phyloP scores from a whole-genome alignment of 768 basidiomycete species.

The Lyophyllum shimeji region DNA sequence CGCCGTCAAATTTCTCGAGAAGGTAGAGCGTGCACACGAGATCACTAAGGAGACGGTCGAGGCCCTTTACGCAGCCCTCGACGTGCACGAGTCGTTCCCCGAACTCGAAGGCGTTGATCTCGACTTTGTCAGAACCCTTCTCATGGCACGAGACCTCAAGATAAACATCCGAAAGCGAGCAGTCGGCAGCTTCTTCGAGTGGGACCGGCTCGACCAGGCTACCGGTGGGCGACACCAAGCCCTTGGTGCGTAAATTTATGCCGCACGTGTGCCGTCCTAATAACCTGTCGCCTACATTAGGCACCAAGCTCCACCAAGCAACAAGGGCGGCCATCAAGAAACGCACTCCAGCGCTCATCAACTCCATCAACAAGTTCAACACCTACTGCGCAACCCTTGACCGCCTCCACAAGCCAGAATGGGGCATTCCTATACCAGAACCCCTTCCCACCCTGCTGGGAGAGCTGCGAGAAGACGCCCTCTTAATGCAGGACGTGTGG shows the following conservation, averaged over 20 bases:
- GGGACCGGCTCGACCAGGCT: conserved; percentile 33
- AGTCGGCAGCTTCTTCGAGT: conserved; percentile 35
- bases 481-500: conserved; percentile 38
- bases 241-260: conserved; percentile 25
- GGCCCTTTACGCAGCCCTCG: conserved; percentile 31
- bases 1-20: conserved; percentile 15
- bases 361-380: conserved; percentile 30
- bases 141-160: conserved; percentile 37
- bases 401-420: conserved; percentile 17
- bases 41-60: conserved; percentile 25
- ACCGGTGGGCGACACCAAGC: conserved; percentile 27
- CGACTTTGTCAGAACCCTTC: conserved; percentile 28
- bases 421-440: conserved; percentile 30
- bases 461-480: conserved; percentile 20
- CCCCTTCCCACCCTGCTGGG: conserved; percentile 30
- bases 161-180: conserved; percentile 34
- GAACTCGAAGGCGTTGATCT: conserved; percentile 28
- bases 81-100: conserved; percentile 30
- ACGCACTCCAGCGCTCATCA: conserved; percentile 26
- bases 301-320: conserved; percentile 33
- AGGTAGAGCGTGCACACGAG: conserved; percentile 21
- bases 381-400: conserved; percentile 23
- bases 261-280: neutral
- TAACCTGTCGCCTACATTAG: conserved; percentile 8
- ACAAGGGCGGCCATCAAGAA: conserved; percentile 30